phyloP scores from a whole-genome alignment of 2,329 filamentous ascomycete species.

The Trichophyton rubrum region DNA sequence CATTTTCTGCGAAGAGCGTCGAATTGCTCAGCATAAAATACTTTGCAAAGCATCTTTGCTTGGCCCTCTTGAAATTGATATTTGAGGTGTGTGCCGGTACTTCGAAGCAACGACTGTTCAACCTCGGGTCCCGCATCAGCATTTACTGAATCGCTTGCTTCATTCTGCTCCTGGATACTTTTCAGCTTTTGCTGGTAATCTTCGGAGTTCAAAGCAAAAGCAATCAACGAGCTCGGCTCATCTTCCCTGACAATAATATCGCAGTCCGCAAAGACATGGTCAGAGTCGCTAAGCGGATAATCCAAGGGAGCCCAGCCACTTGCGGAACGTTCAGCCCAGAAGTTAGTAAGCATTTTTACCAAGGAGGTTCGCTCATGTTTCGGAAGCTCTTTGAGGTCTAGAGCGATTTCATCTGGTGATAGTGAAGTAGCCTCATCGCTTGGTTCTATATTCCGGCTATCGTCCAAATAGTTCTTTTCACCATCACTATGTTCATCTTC shows the following conservation, averaged over 20 bases:
- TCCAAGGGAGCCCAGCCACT: conserved; percentile 88
- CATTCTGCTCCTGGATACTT: conserved; percentile 28
- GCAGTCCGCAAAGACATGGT: conserved; percentile 94
- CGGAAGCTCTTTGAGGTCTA: conserved; percentile 61
- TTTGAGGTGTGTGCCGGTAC: conserved; percentile 83
- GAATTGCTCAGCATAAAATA: conserved; percentile 97
- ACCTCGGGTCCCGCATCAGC: conserved; percentile 45
- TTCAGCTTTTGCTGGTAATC: conserved; percentile 71
- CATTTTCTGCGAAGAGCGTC: conserved; percentile 89
- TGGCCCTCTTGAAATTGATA: conserved; percentile 90
- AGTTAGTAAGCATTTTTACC: conserved; percentile 91
- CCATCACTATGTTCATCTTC: conserved; percentile 57
- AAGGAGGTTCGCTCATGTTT: conserved; percentile 88
- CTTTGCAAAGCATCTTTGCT: conserved; percentile 95
- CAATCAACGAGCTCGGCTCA: conserved; percentile 91
- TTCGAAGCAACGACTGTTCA: conserved; percentile 70
- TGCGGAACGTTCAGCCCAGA: conserved; percentile 95
- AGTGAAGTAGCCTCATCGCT: conserved; percentile 40
- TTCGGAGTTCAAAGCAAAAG: conserved; percentile 74
- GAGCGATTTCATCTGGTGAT: conserved; percentile 41
- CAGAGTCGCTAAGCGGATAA: conserved; percentile 74
- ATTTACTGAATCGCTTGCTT: conserved; percentile 20
- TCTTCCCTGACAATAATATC: conserved; percentile 96
- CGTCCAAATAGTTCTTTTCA: conserved; percentile 51
- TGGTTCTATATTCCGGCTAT: conserved; percentile 32